phyloP scores from a whole-genome alignment of 164 flowering plant species.

The grape (Vitis vinifera) region DNA sequence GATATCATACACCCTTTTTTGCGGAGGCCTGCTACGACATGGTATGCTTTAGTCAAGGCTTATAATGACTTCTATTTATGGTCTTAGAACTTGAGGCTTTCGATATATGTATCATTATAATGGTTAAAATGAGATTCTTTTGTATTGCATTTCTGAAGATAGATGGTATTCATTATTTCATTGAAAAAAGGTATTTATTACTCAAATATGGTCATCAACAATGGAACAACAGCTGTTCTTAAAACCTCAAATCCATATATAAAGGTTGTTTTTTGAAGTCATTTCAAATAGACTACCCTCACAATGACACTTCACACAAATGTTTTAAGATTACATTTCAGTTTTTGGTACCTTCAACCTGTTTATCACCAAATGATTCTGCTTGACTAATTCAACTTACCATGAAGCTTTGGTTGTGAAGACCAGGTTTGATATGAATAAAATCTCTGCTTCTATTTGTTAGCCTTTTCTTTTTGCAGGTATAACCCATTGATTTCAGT shows the following conservation, averaged over 20 bases:
- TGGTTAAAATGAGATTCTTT: not conserved
- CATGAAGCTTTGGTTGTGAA: too few species aligned
- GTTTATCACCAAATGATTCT: not conserved
- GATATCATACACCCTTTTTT: conserved; percentile 8
- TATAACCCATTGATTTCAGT: too few species aligned
- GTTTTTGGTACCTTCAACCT: conserved; percentile 6
- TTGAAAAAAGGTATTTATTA: not conserved
- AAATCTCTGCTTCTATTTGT: not conserved
- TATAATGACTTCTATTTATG: not conserved
- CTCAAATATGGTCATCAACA: not conserved
- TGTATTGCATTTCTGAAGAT: not conserved
- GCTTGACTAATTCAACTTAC: not conserved
- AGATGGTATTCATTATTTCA: not conserved
- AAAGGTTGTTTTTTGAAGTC: not conserved
- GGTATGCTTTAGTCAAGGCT: conserved; percentile 8
- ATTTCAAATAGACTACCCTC: not conserved
- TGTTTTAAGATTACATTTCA: not conserved
- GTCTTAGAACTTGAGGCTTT: not conserved
- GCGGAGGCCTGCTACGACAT: conserved; percentile 7
- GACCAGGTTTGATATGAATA: too few species aligned
- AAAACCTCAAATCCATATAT: not conserved
- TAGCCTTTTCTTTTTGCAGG: not conserved
- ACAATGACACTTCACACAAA: not conserved
- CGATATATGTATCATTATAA: not conserved
- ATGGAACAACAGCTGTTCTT: not conserved